Evolutionary conservation across 2,329 filamentous ascomycete genomes (phyloP).

Genomic region (Ceratocystis variospora): DNA sequence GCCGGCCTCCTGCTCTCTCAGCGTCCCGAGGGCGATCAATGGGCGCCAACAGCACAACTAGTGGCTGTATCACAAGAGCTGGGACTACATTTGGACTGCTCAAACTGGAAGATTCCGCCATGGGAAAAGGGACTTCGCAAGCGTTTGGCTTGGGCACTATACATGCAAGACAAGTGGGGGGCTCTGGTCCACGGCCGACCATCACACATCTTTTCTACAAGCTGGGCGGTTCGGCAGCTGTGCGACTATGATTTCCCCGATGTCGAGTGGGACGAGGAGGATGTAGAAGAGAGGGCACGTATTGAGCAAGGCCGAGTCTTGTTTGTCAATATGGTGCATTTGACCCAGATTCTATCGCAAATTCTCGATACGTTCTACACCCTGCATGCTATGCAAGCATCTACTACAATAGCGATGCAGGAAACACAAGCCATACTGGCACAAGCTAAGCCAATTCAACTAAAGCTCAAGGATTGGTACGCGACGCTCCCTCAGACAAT

Average conservation of each 20-base stretch:
- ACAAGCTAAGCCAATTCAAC: constrained; percentile 66
- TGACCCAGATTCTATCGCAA: constrained; percentile 63
- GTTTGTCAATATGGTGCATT: constrained; percentile 61
- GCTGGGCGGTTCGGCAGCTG: constrained; percentile 67
- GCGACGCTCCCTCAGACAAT: constrained; percentile 47
- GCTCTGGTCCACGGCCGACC: constrained; percentile 73
- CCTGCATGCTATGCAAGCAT: constrained; percentile 57
- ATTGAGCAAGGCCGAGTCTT: constrained; percentile 54
- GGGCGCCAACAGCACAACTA: constrained; percentile 73
- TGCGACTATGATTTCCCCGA: constrained; percentile 58
- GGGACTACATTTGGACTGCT: constrained; percentile 77
- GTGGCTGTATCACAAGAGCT: constrained; percentile 80
- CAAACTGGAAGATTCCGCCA: constrained; percentile 69
- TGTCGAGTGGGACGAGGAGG: constrained; percentile 49
- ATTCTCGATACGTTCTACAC: constrained; percentile 76
- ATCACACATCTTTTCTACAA: constrained; percentile 52
- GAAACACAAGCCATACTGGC: constrained; percentile 60
- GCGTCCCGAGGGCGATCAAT: constrained; percentile 62
- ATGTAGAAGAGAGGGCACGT: constrained; percentile 48
- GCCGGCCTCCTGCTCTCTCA: constrained; percentile 63
- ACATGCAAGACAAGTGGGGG: constrained; percentile 90
- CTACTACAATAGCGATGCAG: constrained; percentile 51
- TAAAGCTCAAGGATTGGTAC: constrained; percentile 75
- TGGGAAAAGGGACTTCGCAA: constrained; percentile 82
- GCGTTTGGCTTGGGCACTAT: constrained; percentile 76